Percentiles rank a stretch among this genome's conserved stretches.
Evolutionary conservation across 352 stramenopile genomes (phyloP).

Genomic region (Pythium plurisporium): DNA sequence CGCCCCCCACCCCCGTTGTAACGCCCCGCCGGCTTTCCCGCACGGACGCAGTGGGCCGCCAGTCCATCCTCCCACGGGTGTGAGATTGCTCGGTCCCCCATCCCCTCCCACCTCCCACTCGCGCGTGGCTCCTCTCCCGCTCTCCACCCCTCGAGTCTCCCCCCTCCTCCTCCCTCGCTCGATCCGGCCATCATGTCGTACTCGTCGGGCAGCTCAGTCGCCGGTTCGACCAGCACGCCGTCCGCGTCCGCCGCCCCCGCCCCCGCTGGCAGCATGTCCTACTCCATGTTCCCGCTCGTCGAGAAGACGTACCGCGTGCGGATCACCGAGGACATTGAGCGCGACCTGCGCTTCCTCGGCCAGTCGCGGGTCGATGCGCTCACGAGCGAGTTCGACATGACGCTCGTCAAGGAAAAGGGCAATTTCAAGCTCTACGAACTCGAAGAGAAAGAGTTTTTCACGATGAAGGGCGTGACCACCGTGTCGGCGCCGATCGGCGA

Average conservation of each 20-base stretch:
- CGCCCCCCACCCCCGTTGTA: too few relatives aligned
- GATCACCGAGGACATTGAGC: conserved; percentile 80
- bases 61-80: too few relatives aligned
- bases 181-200: conserved; percentile 10
- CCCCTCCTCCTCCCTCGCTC: not conserved
- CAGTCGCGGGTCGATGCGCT: conserved; percentile 79
- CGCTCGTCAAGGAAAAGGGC: conserved; percentile 64
- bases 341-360: conserved; percentile 77
- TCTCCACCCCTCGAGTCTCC: not conserved
- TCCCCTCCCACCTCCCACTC: not conserved
- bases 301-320: conserved; percentile 79
- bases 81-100: not conserved
- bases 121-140: not conserved
- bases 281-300: conserved; percentile 82
- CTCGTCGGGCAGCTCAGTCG: conserved; percentile 11
- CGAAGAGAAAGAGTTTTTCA: conserved; percentile 81
- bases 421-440: conserved; percentile 76
- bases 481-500: conserved; percentile 69
- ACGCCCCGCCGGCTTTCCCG: too few relatives aligned
- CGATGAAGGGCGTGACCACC: conserved; percentile 75
- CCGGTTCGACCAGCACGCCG: not conserved
- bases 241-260: not conserved
- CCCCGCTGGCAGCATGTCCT: conserved; percentile 16
- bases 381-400: conserved; percentile 77
- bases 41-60: too few relatives aligned